phyloP scores from a whole-genome alignment of 1,284 basidiomycete species.

The Ustilago crameri region DNA sequence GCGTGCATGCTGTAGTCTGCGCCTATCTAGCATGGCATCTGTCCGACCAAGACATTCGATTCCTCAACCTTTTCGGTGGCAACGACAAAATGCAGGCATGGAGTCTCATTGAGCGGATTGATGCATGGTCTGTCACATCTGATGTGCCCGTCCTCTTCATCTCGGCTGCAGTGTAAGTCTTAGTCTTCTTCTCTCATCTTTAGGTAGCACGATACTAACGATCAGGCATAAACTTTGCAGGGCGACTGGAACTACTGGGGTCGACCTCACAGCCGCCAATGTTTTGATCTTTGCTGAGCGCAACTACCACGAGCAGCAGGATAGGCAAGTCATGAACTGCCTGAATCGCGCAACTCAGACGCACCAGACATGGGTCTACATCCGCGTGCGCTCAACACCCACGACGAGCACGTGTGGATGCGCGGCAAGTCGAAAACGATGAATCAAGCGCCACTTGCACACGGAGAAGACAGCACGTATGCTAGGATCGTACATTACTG shows the following conservation, averaged over 20 bases:
- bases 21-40: background rate
- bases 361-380: background rate
- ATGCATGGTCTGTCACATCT: background rate
- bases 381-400: background rate
- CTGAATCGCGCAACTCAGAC: background rate
- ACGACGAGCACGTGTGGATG: background rate
- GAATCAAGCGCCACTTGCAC: background rate
- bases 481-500: background rate
- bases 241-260: background rate
- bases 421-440: background rate
- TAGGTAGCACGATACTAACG: too few relatives aligned
- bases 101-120: background rate
- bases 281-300: conserved; percentile 1
- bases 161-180: background rate
- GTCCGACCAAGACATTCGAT: too few relatives aligned
- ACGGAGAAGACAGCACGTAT: background rate
- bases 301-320: conserved; percentile 1
- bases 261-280: conserved; percentile 2
- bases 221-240: too few relatives aligned
- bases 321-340: background rate
- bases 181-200: too few relatives aligned
- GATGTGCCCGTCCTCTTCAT: conserved; percentile 1
- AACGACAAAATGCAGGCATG: too few relatives aligned
- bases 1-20: too few relatives aligned
- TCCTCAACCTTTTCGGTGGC: too few relatives aligned